phyloP scores from a whole-genome alignment of 164 flowering plant genomes.

The Chimonanthus salicifolius region DNA sequence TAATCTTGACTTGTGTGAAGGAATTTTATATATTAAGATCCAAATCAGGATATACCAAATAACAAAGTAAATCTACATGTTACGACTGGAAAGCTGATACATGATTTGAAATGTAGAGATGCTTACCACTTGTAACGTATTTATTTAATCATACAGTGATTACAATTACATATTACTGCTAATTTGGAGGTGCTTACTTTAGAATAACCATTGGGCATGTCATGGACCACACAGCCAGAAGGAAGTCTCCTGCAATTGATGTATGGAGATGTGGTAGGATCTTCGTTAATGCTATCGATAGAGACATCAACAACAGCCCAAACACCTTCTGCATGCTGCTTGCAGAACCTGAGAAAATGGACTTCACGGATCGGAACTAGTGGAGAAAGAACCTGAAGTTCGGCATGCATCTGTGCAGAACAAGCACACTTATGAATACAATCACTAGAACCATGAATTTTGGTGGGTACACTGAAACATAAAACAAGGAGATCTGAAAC shows the following conservation, averaged over 20 bases:
- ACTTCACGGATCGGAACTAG: slow-evolving; percentile 85
- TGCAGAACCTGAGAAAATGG: slow-evolving; percentile 85
- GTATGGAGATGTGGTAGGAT: slow-evolving; percentile 35
- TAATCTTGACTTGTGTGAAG: too few relatives aligned
- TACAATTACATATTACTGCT: too few relatives aligned
- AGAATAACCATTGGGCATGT: slow-evolving; percentile 95
- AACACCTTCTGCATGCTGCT: slow-evolving; percentile 92
- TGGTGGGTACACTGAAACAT: too few relatives aligned
- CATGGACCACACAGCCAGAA: slow-evolving; percentile 92
- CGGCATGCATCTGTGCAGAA: slow-evolving; percentile 74
- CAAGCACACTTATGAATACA: not conserved
- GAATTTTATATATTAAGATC: too few relatives aligned
- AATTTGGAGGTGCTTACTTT: slow-evolving; percentile 42
- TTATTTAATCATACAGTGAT: too few relatives aligned
- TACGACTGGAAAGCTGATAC: too few relatives aligned
- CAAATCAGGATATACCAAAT: too few relatives aligned
- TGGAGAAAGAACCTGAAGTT: slow-evolving; percentile 90
- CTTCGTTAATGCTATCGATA: slow-evolving; percentile 56
- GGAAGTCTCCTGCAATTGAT: slow-evolving; percentile 76
- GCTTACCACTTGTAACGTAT: too few relatives aligned
- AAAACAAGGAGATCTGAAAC: too few relatives aligned
- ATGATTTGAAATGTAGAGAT: too few relatives aligned
- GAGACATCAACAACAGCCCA: slow-evolving; percentile 98
- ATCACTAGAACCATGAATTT: not conserved
- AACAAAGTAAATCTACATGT: too few relatives aligned